Evolutionary conservation across 2,329 filamentous ascomycete genomes (phyloP).

Genomic region (Dactylellina parvicollis): DNA sequence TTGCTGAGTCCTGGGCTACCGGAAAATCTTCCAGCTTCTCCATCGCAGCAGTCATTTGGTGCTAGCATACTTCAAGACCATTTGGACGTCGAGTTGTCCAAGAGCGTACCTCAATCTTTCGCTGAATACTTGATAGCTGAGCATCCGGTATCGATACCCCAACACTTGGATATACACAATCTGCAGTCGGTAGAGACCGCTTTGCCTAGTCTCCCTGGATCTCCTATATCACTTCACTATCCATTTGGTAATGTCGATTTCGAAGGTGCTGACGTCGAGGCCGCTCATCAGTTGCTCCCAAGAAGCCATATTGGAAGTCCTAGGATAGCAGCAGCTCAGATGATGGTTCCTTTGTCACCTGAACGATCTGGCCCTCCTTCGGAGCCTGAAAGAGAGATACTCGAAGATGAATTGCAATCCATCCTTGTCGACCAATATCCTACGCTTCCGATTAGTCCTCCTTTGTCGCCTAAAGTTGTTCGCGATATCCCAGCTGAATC

Average conservation of each 20-base stretch:
- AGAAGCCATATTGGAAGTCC: slow-evolving; percentile 16
- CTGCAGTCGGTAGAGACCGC: no score
- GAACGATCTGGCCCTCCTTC: slow-evolving; percentile 1
- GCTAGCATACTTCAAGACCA: background rate
- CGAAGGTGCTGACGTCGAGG: background rate
- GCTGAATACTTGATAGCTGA: no score
- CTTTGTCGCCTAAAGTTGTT: background rate
- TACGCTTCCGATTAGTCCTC: slow-evolving; percentile 30
- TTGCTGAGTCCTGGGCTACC: background rate
- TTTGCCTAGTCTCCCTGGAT: no score
- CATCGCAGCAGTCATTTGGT: slow-evolving; percentile 4
- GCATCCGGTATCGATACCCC: no score
- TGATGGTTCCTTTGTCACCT: background rate
- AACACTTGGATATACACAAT: no score
- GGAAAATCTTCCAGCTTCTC: slow-evolving; percentile 4
- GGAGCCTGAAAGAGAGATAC: background rate
- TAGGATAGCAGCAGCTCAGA: background rate
- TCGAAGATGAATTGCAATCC: background rate
- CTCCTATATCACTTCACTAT: slow-evolving; percentile 5
- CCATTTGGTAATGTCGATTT: background rate
- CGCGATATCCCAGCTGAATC: background rate
- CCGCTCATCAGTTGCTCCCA: background rate
- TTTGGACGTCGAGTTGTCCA: background rate
- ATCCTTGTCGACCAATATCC: slow-evolving; percentile 3
- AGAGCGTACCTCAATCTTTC: background rate